Percentiles rank a stretch among this genome's conserved stretches.
Conservation (phyloP, 1,284 basidiomycete species). For the Irpex sp. region DNA sequence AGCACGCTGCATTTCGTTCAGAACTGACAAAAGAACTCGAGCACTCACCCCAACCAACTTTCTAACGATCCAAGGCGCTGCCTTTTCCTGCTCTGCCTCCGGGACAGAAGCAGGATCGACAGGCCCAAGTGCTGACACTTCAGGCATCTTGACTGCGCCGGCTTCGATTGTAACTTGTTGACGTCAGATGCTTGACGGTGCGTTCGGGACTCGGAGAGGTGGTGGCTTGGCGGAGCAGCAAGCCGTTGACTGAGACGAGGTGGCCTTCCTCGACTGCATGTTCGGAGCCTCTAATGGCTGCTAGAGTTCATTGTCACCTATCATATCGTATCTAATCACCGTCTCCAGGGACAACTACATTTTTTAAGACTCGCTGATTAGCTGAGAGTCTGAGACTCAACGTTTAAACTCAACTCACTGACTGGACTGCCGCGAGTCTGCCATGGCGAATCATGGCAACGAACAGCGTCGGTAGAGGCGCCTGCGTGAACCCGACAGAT, state of each 20-base stretch:
- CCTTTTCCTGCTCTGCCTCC: constrained; percentile 47
- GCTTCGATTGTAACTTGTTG: background rate
- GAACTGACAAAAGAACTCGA: constrained; percentile 4
- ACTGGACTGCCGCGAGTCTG: background rate
- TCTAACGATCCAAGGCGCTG: constrained; percentile 59
- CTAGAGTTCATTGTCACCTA: background rate
- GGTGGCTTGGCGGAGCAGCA: background rate
- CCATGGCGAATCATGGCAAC: background rate
- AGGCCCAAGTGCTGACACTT: constrained; percentile 45
- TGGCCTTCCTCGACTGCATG: background rate
- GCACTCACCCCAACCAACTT: constrained; percentile 54
- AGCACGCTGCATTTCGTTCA: background rate
- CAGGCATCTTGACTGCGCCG: constrained; percentile 1
- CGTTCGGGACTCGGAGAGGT: constrained; percentile 1
- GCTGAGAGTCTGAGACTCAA: background rate
- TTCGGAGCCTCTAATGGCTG: background rate
- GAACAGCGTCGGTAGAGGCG: background rate
- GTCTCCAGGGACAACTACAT: background rate
- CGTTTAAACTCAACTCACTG: background rate
- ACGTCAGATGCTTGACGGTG: background rate
- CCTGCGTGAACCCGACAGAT: background rate
- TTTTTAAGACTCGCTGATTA: background rate
- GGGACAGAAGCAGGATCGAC: constrained; percentile 49
- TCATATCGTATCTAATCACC: background rate
- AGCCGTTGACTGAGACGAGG: background rate